Base-by-base conservation (phyloP, 2,329 filamentous ascomycete species). In the Ascomycota sp. region DNA sequence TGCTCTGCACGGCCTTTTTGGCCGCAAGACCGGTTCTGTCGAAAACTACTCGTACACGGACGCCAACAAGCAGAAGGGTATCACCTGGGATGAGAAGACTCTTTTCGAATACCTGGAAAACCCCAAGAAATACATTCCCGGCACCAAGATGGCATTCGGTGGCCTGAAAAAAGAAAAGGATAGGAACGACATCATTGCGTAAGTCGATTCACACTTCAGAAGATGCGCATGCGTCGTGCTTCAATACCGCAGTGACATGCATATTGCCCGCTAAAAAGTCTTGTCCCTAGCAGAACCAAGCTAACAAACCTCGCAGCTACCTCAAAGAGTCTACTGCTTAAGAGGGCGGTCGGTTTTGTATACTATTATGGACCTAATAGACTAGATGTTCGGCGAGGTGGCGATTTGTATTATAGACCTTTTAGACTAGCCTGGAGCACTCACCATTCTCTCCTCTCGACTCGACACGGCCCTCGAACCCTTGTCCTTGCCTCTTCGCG, bases 71-170 rank as follows among this genome's bases (percentile, higher is more conserved):
- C 64, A 77, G 52, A 92, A 92, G 69, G 85, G 76, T 50, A 73
- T 98, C 47, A 68, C 61, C 48, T 98, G 89, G 89, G 62, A 82
- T 45, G 74, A 93, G 53, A 57, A 73, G 41, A 78, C 80, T 59
- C 71, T 98, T 48, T 95, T 93, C 63, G 70, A 75, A 44, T 98
- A 98, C 75, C 85, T 98, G 51, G 89, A 98, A 74, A 95, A 95
- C 78, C 89, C 89, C 65, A 98, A 98, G 78, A 95, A 95, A 73
- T 98, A 85, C 75, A 94, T 98, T 43, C 89, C 89, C 46, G 89
- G 89, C 47, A 98, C 89, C 66, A 98, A 95, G 82, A 98, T 98
- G 89, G 89, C 89, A 50, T 98, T 95, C 56, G 89, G 89, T 65
- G 89, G 89, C 59, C 73, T 98, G 54, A 98, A 98, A 85, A 98